A percentile compares a stretch with the other conserved stretches of the same genome.
phyloP scores from a whole-genome alignment of 306 rosid species.

The Rosa rugosa region DNA sequence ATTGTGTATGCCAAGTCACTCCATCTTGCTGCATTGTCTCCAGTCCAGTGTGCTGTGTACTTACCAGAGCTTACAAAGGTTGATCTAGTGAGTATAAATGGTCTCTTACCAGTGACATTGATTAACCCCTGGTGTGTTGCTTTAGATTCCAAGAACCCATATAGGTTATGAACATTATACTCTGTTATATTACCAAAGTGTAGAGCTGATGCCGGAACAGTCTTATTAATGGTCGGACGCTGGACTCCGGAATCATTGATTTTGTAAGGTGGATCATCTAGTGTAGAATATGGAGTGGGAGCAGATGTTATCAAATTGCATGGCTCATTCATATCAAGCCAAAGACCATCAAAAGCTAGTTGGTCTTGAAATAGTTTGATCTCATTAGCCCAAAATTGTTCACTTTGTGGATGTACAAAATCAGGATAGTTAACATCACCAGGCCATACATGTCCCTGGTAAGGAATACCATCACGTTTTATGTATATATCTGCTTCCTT shows the following conservation, averaged over 20 bases:
- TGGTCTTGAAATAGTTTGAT: slow-evolving; percentile 52
- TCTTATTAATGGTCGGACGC: no score
- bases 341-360: slow-evolving; percentile 77
- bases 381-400: slow-evolving; percentile 61
- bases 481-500: slow-evolving; percentile 61
- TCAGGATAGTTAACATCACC: slow-evolving; percentile 76
- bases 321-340: slow-evolving; percentile 87
- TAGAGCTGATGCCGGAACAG: no score
- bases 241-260: no score
- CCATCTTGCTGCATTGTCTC: slow-evolving; percentile 88
- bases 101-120: slow-evolving; percentile 69
- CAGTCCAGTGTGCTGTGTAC: slow-evolving; percentile 94
- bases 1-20: slow-evolving; percentile 73
- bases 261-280: no score
- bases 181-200: no score
- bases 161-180: slow-evolving; percentile 59
- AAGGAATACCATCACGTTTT: slow-evolving; percentile 60
- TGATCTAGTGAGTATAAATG: slow-evolving; percentile 78
- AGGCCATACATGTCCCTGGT: slow-evolving; percentile 82
- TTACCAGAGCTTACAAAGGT: slow-evolving; percentile 87
- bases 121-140: slow-evolving; percentile 59
- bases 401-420: slow-evolving; percentile 52
- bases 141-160: slow-evolving; percentile 71
- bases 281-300: no score
- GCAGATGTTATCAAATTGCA: no score